These are phyloP conservation scores for Symbiodinium natans DNA, from an alignment of 73 alveolate genomes.

Conservation along the genomic window DNA sequence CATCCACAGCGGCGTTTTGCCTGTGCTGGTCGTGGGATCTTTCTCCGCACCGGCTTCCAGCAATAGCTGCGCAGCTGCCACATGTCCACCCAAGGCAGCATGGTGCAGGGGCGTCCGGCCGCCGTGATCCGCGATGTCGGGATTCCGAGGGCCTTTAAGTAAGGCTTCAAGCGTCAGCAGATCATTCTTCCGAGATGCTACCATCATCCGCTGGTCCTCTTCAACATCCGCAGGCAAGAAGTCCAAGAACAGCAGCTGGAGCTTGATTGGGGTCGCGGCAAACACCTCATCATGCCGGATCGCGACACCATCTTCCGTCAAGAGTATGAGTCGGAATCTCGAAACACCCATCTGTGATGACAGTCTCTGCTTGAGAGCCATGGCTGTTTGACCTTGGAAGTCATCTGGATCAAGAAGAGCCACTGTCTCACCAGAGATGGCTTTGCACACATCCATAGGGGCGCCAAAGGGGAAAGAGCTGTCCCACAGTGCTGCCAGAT, in stretches of 20 bases:
- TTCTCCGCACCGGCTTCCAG: background rate
- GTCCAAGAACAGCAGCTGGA: background rate
- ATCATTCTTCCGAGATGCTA: background rate
- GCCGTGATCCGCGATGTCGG: background rate
- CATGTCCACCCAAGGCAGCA: background rate
- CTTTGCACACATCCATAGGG: background rate
- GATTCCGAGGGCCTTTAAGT: background rate
- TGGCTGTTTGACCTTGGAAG: background rate
- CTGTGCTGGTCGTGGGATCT: background rate
- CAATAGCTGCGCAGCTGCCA: background rate
- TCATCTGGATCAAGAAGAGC: background rate
- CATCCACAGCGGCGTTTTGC: background rate
- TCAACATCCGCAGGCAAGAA: background rate
- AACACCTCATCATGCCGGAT: background rate
- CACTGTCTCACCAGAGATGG: background rate
- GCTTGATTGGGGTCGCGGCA: background rate
- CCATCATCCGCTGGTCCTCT: background rate
- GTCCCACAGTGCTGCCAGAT: no score
- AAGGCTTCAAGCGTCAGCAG: background rate
- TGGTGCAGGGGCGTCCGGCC: background rate
- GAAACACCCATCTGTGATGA: background rate
- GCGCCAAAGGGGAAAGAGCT: no score
- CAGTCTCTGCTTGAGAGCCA: background rate
- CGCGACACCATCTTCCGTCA: background rate
- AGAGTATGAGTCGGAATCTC: background rate